Evolutionary conservation across 176 grass and related monocot species (phyloP).

Genomic region (Lolium perenne): DNA sequence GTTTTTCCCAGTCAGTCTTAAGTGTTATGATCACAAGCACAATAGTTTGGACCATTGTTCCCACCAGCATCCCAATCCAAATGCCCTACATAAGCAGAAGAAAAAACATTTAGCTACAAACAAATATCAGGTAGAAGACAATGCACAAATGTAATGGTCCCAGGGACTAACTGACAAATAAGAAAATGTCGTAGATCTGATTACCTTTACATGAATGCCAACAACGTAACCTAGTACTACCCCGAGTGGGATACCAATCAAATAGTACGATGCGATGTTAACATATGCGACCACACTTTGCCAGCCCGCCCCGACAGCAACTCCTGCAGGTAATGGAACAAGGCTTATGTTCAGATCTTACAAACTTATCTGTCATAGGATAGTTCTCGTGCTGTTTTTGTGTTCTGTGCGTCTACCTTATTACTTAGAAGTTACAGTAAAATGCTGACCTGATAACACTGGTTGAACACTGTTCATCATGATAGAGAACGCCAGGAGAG

Average conservation of each 20-base stretch:
- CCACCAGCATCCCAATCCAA: conserved; percentile 90
- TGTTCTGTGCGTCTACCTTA: not conserved
- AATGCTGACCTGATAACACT: conserved; percentile 68
- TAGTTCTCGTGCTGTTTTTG: not conserved
- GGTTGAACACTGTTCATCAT: conserved; percentile 87
- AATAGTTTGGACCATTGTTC: conserved; percentile 69
- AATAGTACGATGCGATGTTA: conserved; percentile 82
- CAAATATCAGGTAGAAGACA: not conserved
- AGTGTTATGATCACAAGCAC: conserved; percentile 72
- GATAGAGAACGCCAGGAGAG: conserved; percentile 84
- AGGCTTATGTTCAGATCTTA: not conserved
- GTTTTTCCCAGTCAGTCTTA: conserved; percentile 72
- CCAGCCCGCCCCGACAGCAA: conserved; percentile 81
- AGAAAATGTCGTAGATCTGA: not conserved
- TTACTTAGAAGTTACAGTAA: not conserved
- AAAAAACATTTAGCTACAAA: not conserved
- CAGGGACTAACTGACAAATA: not conserved
- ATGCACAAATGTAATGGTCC: not conserved
- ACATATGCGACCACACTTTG: conserved; percentile 80
- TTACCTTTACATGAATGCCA: conserved; percentile 68
- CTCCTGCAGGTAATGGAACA: conserved; percentile 52
- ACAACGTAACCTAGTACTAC: conserved; percentile 65
- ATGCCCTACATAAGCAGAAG: conserved; percentile 62
- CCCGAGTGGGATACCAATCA: conserved; percentile 83
- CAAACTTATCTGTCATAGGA: not conserved